A percentile compares a stretch with the other conserved stretches of the same genome.
These are phyloP conservation scores for Azolla pinnata DNA, from an alignment of 75 land plant genomes.

Conservation along the genomic window DNA sequence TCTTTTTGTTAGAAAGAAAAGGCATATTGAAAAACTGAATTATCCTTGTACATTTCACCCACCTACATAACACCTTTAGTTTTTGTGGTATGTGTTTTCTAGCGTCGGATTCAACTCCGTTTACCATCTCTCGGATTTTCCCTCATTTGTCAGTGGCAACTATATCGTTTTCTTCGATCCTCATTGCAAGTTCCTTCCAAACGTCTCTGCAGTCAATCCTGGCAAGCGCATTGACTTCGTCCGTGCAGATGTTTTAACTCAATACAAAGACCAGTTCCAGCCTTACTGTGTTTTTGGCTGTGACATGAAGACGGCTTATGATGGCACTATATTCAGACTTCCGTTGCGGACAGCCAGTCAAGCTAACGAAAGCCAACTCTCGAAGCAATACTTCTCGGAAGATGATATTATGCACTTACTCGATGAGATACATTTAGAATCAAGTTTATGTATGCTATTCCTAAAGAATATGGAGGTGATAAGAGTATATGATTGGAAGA, in stretches of 20 bases:
- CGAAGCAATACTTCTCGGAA: slow-evolving; percentile 62
- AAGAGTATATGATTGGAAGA: slow-evolving; percentile 81
- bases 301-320: slow-evolving; percentile 69
- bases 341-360: slow-evolving; percentile 77
- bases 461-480: slow-evolving; percentile 58
- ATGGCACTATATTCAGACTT: slow-evolving; percentile 86
- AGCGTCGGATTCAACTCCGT: slow-evolving; percentile 98
- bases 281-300: slow-evolving; percentile 91
- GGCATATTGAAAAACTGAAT: too few relatives aligned
- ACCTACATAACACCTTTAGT: too few relatives aligned
- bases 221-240: slow-evolving; percentile 89
- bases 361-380: slow-evolving; percentile 67
- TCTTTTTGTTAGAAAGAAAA: too few relatives aligned
- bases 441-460: slow-evolving; percentile 62
- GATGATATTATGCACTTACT: slow-evolving; percentile 63
- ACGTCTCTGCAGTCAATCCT: slow-evolving; percentile 72
- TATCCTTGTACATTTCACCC: too few relatives aligned
- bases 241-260: slow-evolving; percentile 48
- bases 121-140: slow-evolving; percentile 87
- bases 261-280: slow-evolving; percentile 69
- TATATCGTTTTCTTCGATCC: slow-evolving; percentile 91
- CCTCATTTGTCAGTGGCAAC: slow-evolving; percentile 94
- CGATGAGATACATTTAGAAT: slow-evolving; percentile 57
- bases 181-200: slow-evolving; percentile 76
- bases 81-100: too few relatives aligned